Evolutionary conservation across 352 stramenopile species (phyloP).

Genomic region (Globisporangium echinulatum): DNA sequence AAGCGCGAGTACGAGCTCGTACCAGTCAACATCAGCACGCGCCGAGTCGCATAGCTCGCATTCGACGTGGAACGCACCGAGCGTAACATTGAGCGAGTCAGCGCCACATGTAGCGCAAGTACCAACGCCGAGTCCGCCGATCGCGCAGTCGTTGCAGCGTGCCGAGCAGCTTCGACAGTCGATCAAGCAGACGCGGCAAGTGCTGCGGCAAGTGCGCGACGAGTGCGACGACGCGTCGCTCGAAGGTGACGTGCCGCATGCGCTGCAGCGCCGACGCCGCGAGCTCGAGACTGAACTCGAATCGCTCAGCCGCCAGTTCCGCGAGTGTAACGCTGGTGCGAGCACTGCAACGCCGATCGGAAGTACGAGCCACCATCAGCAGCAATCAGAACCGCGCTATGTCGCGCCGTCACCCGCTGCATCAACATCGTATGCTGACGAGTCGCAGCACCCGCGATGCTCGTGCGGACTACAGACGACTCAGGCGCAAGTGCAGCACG

Average conservation of each 20-base stretch:
- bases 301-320: slow-evolving; percentile 46
- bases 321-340: slow-evolving; percentile 18
- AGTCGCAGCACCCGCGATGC: slow-evolving; percentile 16
- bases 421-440: not conserved
- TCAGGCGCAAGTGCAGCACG: slow-evolving; percentile 57
- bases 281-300: slow-evolving; percentile 61
- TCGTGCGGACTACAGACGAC: slow-evolving; percentile 58
- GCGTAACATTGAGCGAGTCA: not conserved
- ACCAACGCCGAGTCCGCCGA: not conserved
- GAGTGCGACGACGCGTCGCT: slow-evolving; percentile 80
- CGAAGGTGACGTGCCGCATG: slow-evolving; percentile 59
- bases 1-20: not conserved
- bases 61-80: not conserved
- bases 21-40: not conserved
- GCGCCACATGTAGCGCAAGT: not conserved
- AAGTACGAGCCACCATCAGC: not conserved
- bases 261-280: slow-evolving; percentile 34
- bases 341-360: too few species aligned
- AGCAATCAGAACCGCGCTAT: slow-evolving; percentile 5
- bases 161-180: slow-evolving; percentile 27
- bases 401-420: not conserved
- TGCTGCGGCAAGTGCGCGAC: slow-evolving; percentile 62
- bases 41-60: not conserved
- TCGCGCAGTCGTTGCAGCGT: slow-evolving; percentile 11
- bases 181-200: slow-evolving; percentile 61